A percentile compares a stretch with the other conserved stretches of the same genome.
Evolutionary conservation across 2,329 filamentous ascomycete genomes (phyloP).

Genomic region (Emergomyces pasteurianus): DNA sequence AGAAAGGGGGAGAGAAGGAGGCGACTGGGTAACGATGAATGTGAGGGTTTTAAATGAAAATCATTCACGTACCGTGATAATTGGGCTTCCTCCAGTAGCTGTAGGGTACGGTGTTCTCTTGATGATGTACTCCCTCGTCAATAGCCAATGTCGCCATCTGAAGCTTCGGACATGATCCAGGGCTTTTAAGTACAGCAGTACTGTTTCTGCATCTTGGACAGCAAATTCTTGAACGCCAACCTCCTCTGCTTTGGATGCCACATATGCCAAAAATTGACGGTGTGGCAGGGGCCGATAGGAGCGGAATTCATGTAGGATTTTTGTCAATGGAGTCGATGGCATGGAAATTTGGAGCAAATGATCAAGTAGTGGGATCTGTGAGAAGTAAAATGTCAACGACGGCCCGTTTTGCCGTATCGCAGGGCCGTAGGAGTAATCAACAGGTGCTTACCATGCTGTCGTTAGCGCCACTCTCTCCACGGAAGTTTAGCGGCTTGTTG

Average conservation of each 20-base stretch:
- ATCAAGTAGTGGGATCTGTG: slow-evolving; percentile 68
- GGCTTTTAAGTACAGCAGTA: slow-evolving; percentile 33
- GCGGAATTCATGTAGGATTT: slow-evolving; percentile 79
- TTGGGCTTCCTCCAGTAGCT: slow-evolving; percentile 38
- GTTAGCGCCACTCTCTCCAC: slow-evolving; percentile 86
- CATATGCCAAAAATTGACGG: slow-evolving; percentile 67
- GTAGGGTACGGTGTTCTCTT: slow-evolving; percentile 34
- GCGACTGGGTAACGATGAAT: background rate
- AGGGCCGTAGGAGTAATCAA: background rate
- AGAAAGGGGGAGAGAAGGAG: background rate
- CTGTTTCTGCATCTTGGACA: slow-evolving; percentile 27
- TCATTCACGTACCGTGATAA: slow-evolving; percentile 30
- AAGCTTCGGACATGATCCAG: slow-evolving; percentile 38
- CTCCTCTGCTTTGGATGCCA: slow-evolving; percentile 44
- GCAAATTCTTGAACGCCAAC: slow-evolving; percentile 29
- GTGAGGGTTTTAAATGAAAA: background rate
- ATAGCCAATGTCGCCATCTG: slow-evolving; percentile 39
- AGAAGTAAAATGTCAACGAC: background rate
- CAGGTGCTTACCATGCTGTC: slow-evolving; percentile 59
- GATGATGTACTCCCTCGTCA: slow-evolving; percentile 39
- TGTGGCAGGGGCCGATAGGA: slow-evolving; percentile 83
- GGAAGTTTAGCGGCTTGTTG: slow-evolving; percentile 61
- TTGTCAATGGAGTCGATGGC: slow-evolving; percentile 78
- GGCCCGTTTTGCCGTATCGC: background rate
- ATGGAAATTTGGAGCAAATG: slow-evolving; percentile 76